These are phyloP conservation scores for Metroxylon sagu DNA, from an alignment of 176 grass and related monocot genomes.

Conservation along the genomic window DNA sequence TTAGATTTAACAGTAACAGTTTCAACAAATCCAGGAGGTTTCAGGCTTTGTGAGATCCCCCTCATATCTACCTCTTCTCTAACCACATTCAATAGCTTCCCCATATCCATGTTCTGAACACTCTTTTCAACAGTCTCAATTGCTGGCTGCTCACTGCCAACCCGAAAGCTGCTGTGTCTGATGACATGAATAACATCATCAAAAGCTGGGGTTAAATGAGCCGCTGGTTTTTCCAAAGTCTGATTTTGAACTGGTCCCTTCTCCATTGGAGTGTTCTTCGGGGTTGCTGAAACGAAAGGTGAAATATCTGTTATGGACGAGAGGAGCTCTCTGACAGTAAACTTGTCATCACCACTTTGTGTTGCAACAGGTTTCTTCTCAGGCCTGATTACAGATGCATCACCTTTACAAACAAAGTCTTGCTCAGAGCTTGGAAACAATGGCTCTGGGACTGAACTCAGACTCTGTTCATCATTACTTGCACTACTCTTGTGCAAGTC, in stretches of 20 bases:
- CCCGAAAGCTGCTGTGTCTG: slow-evolving; percentile 57
- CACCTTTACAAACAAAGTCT: slow-evolving; percentile 64
- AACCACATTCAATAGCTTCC: slow-evolving; percentile 26
- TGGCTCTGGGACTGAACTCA: slow-evolving; percentile 33
- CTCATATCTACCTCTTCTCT: slow-evolving; percentile 54
- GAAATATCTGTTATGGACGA: slow-evolving; percentile 50
- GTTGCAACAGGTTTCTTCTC: slow-evolving; percentile 21
- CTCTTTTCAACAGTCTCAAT: slow-evolving; percentile 22
- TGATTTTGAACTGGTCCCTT: slow-evolving; percentile 28
- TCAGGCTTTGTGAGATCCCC: slow-evolving; percentile 29
- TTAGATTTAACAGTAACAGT: slow-evolving; percentile 23
- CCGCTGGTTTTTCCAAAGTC: slow-evolving; percentile 33
- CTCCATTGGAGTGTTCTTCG: slow-evolving; percentile 14
- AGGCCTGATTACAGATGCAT: slow-evolving; percentile 18
- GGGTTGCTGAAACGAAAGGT: slow-evolving; percentile 32
- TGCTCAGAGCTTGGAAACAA: slow-evolving; percentile 36
- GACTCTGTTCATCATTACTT: slow-evolving; percentile 31
- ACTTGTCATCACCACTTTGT: slow-evolving; percentile 62
- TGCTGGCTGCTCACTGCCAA: slow-evolving; percentile 36
- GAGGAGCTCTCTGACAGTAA: slow-evolving; percentile 81
- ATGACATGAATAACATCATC: slow-evolving; percentile 84
- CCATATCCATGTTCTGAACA: slow-evolving; percentile 23
- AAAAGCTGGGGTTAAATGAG: slow-evolving; percentile 43
- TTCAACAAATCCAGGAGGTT: slow-evolving; percentile 29
- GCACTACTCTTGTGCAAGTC: slow-evolving; percentile 51